phyloP scores from a whole-genome alignment of 2,329 filamentous ascomycete species.

The Canariomyces notabilis region DNA sequence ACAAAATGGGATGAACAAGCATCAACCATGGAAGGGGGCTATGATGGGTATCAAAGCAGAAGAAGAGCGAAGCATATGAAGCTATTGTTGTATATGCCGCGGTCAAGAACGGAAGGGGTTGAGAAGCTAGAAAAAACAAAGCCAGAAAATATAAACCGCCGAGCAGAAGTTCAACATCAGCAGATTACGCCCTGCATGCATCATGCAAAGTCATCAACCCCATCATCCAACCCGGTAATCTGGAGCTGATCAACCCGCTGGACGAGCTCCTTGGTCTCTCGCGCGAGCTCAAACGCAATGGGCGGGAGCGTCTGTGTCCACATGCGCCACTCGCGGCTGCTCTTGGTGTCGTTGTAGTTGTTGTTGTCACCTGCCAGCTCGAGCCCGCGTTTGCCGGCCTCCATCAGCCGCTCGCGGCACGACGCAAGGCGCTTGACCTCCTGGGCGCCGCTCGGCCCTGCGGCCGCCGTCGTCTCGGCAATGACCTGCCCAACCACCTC shows the following conservation, averaged over 20 bases:
- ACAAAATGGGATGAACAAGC: too few relatives aligned
- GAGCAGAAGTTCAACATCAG: neutral
- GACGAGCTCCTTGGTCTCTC: conserved; percentile 71
- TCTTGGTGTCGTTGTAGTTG: conserved; percentile 47
- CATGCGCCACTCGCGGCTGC: conserved; percentile 53
- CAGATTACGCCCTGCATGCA: too few relatives aligned
- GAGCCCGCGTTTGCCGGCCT: conserved; percentile 57
- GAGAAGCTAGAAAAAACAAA: conserved; percentile 5
- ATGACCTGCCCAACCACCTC: conserved; percentile 67
- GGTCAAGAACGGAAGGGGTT: neutral
- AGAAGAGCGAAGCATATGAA: conserved; percentile 1
- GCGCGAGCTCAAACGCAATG: conserved; percentile 80
- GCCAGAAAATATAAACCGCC: conserved; percentile 6
- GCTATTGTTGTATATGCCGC: neutral
- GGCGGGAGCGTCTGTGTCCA: conserved; percentile 71
- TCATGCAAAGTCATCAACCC: conserved; percentile 46
- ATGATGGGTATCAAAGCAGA: conserved; percentile 26
- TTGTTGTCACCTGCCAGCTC: conserved; percentile 50
- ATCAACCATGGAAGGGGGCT: conserved; percentile 15
- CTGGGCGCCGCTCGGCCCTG: conserved; percentile 44
- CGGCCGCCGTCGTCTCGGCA: conserved; percentile 55
- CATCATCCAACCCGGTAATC: conserved; percentile 23
- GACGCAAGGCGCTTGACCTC: conserved; percentile 53
- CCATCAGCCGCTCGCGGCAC: conserved; percentile 61
- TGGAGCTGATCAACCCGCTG: conserved; percentile 39